A percentile compares a stretch with the other conserved stretches of the same genome.
Conservation (phyloP, 345 rosid genomes). For the Populus ilicifolia region DNA sequence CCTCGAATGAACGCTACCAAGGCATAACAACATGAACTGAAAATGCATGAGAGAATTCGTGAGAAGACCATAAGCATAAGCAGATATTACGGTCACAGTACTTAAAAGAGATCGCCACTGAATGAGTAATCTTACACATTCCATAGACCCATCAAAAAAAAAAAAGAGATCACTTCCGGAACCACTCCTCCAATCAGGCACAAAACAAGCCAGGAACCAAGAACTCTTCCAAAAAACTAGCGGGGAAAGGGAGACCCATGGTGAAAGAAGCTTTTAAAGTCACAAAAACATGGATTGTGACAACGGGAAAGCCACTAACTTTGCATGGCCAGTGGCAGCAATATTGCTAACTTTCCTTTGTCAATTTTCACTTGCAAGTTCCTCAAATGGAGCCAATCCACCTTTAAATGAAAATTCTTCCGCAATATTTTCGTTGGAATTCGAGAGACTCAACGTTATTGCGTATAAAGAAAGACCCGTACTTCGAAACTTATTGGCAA, state of each 20-base stretch:
- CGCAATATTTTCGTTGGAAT: neutral
- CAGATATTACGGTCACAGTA: neutral
- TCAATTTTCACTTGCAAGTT: neutral
- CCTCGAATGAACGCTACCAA: neutral
- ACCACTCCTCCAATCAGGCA: neutral
- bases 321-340: constrained; percentile 13
- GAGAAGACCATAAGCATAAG: neutral
- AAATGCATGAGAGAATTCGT: neutral
- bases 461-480: neutral
- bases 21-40: neutral
- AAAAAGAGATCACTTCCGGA: neutral
- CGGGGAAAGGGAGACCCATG: neutral
- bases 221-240: neutral
- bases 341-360: constrained; percentile 8
- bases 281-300: neutral
- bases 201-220: neutral
- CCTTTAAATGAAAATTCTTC: neutral
- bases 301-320: constrained; percentile 4
- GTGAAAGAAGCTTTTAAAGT: neutral
- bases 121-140: neutral
- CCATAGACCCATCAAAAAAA: neutral
- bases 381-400: constrained; percentile 9
- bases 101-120: neutral
- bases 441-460: neutral
- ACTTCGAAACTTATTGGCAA: neutral